Conservation (phyloP, 2,329 filamentous ascomycete species). For the Ramichloridium luteum region DNA sequence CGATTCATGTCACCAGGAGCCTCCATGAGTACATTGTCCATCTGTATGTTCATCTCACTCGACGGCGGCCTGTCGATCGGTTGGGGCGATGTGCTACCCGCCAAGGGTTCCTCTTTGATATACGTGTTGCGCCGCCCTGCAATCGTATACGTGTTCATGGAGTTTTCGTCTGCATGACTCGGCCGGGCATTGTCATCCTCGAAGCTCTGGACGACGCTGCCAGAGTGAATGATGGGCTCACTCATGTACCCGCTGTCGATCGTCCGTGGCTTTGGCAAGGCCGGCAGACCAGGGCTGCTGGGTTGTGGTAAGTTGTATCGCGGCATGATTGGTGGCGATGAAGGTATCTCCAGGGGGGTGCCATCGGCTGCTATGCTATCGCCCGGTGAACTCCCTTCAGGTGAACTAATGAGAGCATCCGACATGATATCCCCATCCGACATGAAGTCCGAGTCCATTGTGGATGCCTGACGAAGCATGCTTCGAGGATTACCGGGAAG, state of each 20-base stretch:
- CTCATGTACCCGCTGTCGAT: constrained; percentile 72
- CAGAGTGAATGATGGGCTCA: constrained; percentile 31
- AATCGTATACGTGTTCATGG: constrained; percentile 5
- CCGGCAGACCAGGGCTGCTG: constrained; percentile 63
- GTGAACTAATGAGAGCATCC: constrained; percentile 32
- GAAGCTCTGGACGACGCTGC: constrained; percentile 56
- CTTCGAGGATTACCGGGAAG: constrained; percentile 19
- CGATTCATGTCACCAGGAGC: constrained; percentile 16
- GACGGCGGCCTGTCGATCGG: constrained; percentile 1
- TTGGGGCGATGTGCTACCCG: background rate
- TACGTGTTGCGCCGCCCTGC: constrained; percentile 1
- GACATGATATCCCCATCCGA: constrained; percentile 25
- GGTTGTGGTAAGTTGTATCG: constrained; percentile 34
- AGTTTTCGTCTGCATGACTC: constrained; percentile 26
- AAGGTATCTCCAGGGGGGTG: constrained; percentile 73
- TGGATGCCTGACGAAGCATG: constrained; percentile 21
- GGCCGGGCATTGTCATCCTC: constrained; percentile 39
- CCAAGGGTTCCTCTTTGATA: background rate
- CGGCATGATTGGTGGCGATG: constrained; percentile 74
- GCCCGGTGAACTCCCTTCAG: constrained; percentile 38
- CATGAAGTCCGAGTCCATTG: constrained; percentile 20
- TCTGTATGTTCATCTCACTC: constrained; percentile 11
- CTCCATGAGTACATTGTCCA: constrained; percentile 7
- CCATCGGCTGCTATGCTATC: constrained; percentile 36
- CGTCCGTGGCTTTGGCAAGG: constrained; percentile 28